These are phyloP conservation scores for Lupinus albus DNA, from an alignment of 306 rosid genomes.

Conservation along the genomic window DNA sequence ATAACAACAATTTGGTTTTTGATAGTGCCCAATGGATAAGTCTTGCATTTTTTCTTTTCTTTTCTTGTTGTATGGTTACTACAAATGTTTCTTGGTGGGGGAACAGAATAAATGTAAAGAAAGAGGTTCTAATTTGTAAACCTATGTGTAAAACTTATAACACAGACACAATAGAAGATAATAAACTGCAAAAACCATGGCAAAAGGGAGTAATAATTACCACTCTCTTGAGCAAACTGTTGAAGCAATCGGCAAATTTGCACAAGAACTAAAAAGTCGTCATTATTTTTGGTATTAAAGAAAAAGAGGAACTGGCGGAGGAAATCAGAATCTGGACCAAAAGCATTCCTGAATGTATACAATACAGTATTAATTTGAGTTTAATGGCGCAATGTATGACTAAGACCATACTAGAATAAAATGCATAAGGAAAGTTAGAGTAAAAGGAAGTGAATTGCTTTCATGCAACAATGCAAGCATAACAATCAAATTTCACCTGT, in stretches of 20 bases:
- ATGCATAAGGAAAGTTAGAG: slow-evolving; percentile 12
- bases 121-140: slow-evolving; percentile 10
- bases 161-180: slow-evolving; percentile 15
- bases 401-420: slow-evolving; percentile 17
- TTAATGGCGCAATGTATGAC: slow-evolving; percentile 29
- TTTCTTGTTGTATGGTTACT: slow-evolving; percentile 11
- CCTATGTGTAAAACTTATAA: slow-evolving; percentile 19
- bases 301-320: slow-evolving; percentile 83
- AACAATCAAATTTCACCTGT: slow-evolving; percentile 62
- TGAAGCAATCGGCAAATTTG: slow-evolving; percentile 76
- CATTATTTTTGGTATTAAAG: slow-evolving; percentile 62
- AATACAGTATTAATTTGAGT: slow-evolving; percentile 32
- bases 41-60: not conserved
- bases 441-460: slow-evolving; percentile 13
- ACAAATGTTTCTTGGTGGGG: slow-evolving; percentile 20
- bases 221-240: slow-evolving; percentile 62
- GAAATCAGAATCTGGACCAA: slow-evolving; percentile 84
- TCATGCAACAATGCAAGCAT: slow-evolving; percentile 24
- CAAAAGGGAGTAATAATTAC: slow-evolving; percentile 50
- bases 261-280: slow-evolving; percentile 72
- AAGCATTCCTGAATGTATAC: slow-evolving; percentile 73
- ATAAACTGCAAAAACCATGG: slow-evolving; percentile 18
- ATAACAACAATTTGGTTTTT: not conserved
- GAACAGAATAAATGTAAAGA: slow-evolving; percentile 20
- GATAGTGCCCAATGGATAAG: not conserved